These are phyloP conservation scores for Penicillium coffeae DNA, from an alignment of 495 filamentous ascomycete species.

Conservation along the genomic window DNA sequence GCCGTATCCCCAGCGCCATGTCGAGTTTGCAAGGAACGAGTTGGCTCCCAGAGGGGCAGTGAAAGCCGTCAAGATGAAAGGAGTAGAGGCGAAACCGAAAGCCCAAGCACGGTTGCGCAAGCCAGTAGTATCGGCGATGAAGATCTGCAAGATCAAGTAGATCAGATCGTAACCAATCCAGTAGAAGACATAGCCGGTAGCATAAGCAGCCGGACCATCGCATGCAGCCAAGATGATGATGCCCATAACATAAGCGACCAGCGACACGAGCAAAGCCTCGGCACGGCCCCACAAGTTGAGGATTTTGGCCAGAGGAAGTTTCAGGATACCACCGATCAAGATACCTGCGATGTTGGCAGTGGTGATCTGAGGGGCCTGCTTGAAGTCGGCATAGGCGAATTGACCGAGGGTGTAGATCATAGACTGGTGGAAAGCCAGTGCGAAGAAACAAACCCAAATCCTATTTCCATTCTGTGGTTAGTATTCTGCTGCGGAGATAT, in stretches of 20 bases:
- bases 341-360: conserved; percentile 35
- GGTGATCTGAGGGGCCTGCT: conserved; percentile 28
- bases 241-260: conserved; percentile 37
- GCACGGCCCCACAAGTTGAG: conserved; percentile 63
- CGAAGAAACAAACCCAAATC: conserved; percentile 44
- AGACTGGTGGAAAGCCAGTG: conserved; percentile 37
- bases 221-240: conserved; percentile 49
- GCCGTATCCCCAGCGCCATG: conserved; percentile 63
- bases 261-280: conserved; percentile 46
- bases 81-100: conserved; percentile 59
- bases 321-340: conserved; percentile 62
- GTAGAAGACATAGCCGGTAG: conserved; percentile 53
- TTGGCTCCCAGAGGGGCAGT: conserved; percentile 32
- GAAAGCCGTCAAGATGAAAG: conserved; percentile 59
- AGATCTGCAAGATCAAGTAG: conserved; percentile 54
- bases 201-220: conserved; percentile 42
- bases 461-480: conserved; percentile 12
- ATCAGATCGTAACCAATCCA: conserved; percentile 57
- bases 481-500: not conserved
- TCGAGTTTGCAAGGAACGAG: conserved; percentile 45
- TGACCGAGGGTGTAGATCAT: conserved; percentile 27
- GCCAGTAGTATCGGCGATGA: conserved; percentile 63
- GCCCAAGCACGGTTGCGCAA: conserved; percentile 61
- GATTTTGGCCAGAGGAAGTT: conserved; percentile 63
- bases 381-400: conserved; percentile 31